Conservation (phyloP, 441 rosid genomes). For the Adansonia grandidieri region DNA sequence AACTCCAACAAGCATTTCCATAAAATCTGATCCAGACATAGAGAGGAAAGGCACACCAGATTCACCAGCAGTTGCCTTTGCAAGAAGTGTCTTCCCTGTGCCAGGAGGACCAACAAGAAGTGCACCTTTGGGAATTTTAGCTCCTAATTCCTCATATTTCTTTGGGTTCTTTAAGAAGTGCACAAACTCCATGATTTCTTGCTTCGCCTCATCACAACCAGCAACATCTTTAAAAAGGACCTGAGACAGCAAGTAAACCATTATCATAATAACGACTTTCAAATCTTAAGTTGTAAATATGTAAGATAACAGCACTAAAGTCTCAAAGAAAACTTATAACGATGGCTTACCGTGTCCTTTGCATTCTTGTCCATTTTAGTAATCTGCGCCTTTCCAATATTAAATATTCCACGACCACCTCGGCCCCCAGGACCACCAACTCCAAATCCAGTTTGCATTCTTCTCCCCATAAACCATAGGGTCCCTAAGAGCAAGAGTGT, state of each 20-base stretch:
- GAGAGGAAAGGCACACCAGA: constrained; percentile 68
- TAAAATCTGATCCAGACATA: constrained; percentile 67
- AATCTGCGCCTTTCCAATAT: constrained; percentile 59
- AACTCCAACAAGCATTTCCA: constrained; percentile 73
- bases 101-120: constrained; percentile 71
- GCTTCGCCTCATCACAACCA: constrained; percentile 78
- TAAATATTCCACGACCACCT: constrained; percentile 61
- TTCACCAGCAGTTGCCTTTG: constrained; percentile 77
- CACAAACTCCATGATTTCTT: constrained; percentile 72
- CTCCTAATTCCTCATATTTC: constrained; percentile 67
- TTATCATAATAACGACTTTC: constrained; percentile 17
- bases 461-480: constrained; percentile 50
- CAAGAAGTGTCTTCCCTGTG: constrained; percentile 72
- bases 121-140: constrained; percentile 72
- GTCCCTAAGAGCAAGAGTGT: constrained; percentile 50
- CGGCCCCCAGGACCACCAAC: constrained; percentile 58
- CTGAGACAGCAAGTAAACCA: constrained; percentile 38
- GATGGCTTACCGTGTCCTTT: constrained; percentile 56
- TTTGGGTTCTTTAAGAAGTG: constrained; percentile 71
- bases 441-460: constrained; percentile 57
- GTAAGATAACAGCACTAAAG: neutral
- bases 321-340: neutral
- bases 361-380: constrained; percentile 63
- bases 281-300: neutral
- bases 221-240: constrained; percentile 67